These are phyloP conservation scores for Pseudogymnoascus pannorum DNA, from an alignment of 2,329 filamentous ascomycete genomes.

Conservation along the genomic window DNA sequence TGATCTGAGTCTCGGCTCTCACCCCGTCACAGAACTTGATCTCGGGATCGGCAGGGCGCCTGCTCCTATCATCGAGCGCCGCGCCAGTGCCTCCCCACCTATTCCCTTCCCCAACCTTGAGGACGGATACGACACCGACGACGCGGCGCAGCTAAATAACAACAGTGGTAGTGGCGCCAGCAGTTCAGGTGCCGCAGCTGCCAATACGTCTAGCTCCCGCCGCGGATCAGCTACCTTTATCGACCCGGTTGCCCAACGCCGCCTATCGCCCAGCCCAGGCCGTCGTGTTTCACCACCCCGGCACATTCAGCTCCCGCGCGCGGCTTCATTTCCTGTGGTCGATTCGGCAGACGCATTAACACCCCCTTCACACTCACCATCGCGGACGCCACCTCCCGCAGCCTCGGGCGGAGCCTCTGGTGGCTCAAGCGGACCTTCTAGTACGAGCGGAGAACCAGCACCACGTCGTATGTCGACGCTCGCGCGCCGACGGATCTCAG, in stretches of 20 bases:
- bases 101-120: neutral
- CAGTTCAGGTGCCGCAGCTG: neutral
- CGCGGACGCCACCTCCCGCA: neutral
- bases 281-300: neutral
- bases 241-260: neutral
- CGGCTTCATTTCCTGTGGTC: neutral
- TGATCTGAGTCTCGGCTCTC: neutral
- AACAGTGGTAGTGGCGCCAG: neutral
- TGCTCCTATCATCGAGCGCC: neutral
- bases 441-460: neutral
- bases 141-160: neutral
- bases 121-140: neutral
- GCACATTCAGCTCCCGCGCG: neutral
- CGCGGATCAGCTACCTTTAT: neutral
- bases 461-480: neutral
- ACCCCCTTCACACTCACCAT: neutral
- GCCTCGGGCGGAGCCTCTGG: neutral
- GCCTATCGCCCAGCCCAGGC: neutral
- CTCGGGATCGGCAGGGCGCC: neutral
- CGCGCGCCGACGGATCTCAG: neutral
- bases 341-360: neutral
- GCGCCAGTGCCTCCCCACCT: neutral
- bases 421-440: neutral
- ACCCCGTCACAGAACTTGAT: neutral
- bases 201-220: neutral